phyloP scores from a whole-genome alignment of 306 rosid species.

The Prosopis cineraria region DNA sequence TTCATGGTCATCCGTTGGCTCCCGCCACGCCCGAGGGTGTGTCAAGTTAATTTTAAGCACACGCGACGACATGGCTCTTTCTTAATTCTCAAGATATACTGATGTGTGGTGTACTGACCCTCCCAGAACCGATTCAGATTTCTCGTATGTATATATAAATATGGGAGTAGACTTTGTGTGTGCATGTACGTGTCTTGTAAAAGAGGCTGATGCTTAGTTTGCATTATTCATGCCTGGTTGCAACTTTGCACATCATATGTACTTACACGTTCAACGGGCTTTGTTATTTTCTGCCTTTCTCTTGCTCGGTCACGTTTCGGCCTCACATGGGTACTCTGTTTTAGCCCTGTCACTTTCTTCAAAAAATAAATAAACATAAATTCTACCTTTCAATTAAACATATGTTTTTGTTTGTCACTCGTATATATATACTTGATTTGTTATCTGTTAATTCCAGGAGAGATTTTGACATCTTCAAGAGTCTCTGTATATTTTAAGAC shows the following conservation, averaged over 20 bases:
- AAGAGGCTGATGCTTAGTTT: not conserved
- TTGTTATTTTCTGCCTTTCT: conserved; percentile 33
- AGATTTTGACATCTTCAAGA: conserved; percentile 1
- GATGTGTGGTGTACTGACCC: not conserved
- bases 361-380: not conserved
- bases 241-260: conserved; percentile 21
- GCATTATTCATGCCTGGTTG: not conserved
- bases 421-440: too few species aligned
- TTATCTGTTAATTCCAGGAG: not conserved
- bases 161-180: not conserved
- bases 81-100: conserved; percentile 1
- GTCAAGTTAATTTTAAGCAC: not conserved
- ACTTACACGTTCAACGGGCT: conserved; percentile 10
- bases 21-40: not conserved
- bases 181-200: conserved; percentile 4
- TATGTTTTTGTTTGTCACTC: not conserved
- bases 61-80: not conserved
- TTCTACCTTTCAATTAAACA: not conserved
- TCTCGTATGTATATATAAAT: not conserved
- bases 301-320: conserved; percentile 35
- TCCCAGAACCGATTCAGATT: not conserved
- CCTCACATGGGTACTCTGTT: conserved; percentile 42
- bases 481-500: not conserved
- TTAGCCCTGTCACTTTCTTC: conserved; percentile 3
- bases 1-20: not conserved